phyloP scores from a whole-genome alignment of 140 eudicot species.

The Anethum foeniculum region DNA sequence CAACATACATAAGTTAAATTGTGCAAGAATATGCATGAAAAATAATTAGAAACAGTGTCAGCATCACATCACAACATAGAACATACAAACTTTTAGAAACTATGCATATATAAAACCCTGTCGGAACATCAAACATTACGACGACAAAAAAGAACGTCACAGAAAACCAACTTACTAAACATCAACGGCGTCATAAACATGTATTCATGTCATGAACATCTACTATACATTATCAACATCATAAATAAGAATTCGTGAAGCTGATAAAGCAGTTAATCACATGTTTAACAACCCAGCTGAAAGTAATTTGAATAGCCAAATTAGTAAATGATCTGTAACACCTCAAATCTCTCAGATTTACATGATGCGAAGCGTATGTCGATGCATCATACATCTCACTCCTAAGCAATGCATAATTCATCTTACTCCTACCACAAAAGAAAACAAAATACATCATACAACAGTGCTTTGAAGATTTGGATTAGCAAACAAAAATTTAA shows the following conservation, averaged over 20 bases:
- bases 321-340: background rate
- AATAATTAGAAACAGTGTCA: background rate
- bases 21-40: background rate
- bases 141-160: background rate
- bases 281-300: background rate
- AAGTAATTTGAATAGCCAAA: background rate
- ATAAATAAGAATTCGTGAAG: background rate
- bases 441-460: background rate
- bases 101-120: background rate
- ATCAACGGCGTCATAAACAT: background rate
- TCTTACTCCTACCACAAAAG: background rate
- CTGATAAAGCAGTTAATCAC: background rate
- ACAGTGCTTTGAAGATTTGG: background rate
- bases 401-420: background rate
- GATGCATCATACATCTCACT: background rate
- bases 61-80: background rate
- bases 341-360: background rate
- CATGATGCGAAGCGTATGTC: background rate
- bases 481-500: background rate
- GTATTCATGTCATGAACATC: background rate
- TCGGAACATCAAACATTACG: background rate
- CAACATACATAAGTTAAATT: background rate
- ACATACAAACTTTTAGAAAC: background rate
- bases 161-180: background rate
- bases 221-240: background rate